A percentile compares a stretch with the other conserved stretches of the same genome.
Conservation (phyloP, 257 asterid genomes). For the Petunia secreta region DNA sequence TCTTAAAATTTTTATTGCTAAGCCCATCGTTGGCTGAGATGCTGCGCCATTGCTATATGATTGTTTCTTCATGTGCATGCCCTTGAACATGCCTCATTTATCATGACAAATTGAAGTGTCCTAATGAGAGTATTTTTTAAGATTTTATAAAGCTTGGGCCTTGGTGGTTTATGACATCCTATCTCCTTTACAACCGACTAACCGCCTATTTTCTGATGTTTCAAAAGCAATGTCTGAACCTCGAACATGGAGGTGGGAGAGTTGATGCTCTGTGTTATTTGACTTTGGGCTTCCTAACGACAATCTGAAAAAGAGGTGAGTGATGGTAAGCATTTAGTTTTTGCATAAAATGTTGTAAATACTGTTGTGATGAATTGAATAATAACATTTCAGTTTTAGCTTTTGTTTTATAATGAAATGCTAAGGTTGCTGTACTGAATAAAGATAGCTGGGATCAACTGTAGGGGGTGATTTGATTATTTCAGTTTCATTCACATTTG, state of each 20-base stretch:
- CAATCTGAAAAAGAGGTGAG: neutral
- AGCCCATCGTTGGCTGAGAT: neutral
- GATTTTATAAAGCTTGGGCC: neutral
- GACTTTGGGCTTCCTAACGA: neutral
- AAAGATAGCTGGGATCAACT: neutral
- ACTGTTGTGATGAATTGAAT: neutral
- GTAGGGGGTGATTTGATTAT: neutral
- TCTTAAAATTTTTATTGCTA: neutral
- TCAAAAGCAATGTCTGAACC: neutral
- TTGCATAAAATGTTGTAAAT: constrained; percentile 6
- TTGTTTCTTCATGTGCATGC: neutral
- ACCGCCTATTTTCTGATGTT: neutral
- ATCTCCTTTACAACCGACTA: neutral
- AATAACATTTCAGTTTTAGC: neutral
- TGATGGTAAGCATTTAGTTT: neutral
- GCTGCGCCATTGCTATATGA: neutral
- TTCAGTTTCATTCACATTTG: neutral
- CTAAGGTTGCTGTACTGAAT: neutral
- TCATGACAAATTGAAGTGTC: neutral
- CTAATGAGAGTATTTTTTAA: neutral
- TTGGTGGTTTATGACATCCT: neutral
- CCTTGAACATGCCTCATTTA: neutral
- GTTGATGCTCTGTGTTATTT: neutral
- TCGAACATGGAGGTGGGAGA: constrained; percentile 19
- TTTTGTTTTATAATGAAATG: neutral